Evolutionary conservation across 805 yeast species (phyloP).

Genomic region (Ogataea kodamae): DNA sequence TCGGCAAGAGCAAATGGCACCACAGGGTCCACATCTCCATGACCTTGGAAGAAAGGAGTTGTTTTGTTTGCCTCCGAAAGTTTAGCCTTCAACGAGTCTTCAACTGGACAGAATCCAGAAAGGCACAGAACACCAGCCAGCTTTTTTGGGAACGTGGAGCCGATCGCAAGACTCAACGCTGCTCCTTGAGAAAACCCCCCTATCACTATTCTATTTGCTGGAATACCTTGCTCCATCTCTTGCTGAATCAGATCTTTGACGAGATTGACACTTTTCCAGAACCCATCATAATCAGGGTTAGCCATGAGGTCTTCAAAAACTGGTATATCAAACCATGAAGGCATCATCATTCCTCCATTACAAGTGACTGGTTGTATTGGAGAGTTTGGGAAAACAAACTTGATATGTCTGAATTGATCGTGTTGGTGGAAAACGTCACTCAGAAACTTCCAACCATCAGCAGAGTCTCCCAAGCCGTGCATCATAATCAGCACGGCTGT

Average conservation of each 20-base stretch:
- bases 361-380: constrained; percentile 67
- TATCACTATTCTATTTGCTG: constrained; percentile 66
- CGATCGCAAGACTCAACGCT: constrained; percentile 65
- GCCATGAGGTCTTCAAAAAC: constrained; percentile 48
- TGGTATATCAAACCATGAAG: constrained; percentile 84
- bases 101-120: constrained; percentile 66
- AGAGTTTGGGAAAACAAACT: constrained; percentile 89
- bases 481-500: constrained; percentile 69
- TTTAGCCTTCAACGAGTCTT: constrained; percentile 23
- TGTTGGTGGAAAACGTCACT: constrained; percentile 55
- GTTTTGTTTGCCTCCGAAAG: constrained; percentile 42
- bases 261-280: constrained; percentile 43
- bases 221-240: constrained; percentile 51
- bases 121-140: constrained; percentile 76
- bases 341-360: constrained; percentile 63
- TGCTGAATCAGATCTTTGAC: constrained; percentile 48
- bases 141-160: constrained; percentile 51
- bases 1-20: constrained; percentile 43
- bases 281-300: constrained; percentile 53
- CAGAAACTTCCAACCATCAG: constrained; percentile 83
- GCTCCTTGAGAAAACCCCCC: constrained; percentile 98
- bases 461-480: constrained; percentile 93
- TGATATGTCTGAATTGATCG: constrained; percentile 48
- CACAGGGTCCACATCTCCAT: constrained; percentile 76
- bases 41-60: constrained; percentile 85